Evolutionary conservation across 2,329 filamentous ascomycete genomes (phyloP), one percentile per base, ranked within the genome.

Genomic region (Amauroascus verrucosus): DNA sequence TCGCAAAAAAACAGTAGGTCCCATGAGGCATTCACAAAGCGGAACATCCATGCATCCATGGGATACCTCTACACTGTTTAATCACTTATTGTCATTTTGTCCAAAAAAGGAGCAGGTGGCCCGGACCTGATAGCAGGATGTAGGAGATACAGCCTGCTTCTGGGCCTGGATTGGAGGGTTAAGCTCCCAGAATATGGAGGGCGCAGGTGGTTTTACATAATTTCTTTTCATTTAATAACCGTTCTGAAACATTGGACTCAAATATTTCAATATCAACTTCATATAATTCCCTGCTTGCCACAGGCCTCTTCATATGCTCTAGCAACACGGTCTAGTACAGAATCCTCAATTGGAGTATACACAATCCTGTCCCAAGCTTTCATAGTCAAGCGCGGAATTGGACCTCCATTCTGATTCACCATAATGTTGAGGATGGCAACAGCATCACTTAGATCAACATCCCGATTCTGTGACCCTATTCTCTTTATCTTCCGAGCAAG

Each of bases 401-500:
- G 58, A n/a, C 56, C 55, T 1, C 56, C 48, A 18, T 62, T 59
- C 18, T 53, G 51, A 3, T 50, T 51, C 26, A 58, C 58, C 45
- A 62, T 30, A 37, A 59, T 54, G 44, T 57, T 62, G 45, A 66
- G 45, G 52, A 66, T 47, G 7, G 62, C 63, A 26, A 66, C 28
- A 3, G 60, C 59, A 49, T 66, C 64, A 13, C 49, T 54, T 18
- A 63, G 56, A 52, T 66, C 64, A 1, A 58, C 49, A 18, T 55
- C 59, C 5, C 54, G 55, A 45, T 62, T 63, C 1, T 55, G 40
- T 14, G 57, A 55, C 6, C 55, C 53, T 37, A 66, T 63, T 35
- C 64, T 54, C 26, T 64, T 55, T 30, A 67, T 41, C 37, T 67
- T 67, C n/a, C 62, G 58, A 41, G 66, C 64, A 14, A 67, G 57